These are phyloP conservation scores for Tripterygium wilfordii DNA, from an alignment of 177 flowering plant genomes.

Conservation along the genomic window DNA sequence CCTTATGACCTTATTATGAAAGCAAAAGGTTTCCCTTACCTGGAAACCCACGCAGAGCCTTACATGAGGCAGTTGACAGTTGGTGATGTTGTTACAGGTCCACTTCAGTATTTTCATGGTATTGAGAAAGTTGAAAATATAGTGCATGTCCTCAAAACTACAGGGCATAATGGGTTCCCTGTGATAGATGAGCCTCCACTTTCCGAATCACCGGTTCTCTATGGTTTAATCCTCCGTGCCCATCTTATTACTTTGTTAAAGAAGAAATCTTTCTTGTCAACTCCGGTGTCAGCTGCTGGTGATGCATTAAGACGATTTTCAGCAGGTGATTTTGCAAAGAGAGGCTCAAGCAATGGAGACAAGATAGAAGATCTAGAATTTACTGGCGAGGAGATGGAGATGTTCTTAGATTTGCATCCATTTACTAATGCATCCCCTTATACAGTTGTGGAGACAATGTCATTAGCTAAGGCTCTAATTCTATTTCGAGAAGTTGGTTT, in stretches of 20 bases:
- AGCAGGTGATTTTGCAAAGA: slow-evolving; percentile 71
- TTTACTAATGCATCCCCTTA: slow-evolving; percentile 84
- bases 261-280: slow-evolving; percentile 47
- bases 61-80: slow-evolving; percentile 87
- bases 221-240: slow-evolving; percentile 69
- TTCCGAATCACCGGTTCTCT: slow-evolving; percentile 46
- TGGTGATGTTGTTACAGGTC: slow-evolving; percentile 68
- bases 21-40: slow-evolving; percentile 81
- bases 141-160: slow-evolving; percentile 60
- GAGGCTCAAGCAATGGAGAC: slow-evolving; percentile 50
- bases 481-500: slow-evolving; percentile 87
- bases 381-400: slow-evolving; percentile 80
- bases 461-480: slow-evolving; percentile 76
- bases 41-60: slow-evolving; percentile 81
- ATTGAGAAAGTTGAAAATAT: slow-evolving; percentile 72
- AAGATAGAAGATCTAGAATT: slow-evolving; percentile 58
- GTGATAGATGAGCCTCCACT: slow-evolving; percentile 68
- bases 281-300: slow-evolving; percentile 18
- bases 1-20: slow-evolving; percentile 72
- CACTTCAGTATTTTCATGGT: slow-evolving; percentile 63
- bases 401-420: slow-evolving; percentile 87
- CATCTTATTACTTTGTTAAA: slow-evolving; percentile 67
- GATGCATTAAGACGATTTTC: slow-evolving; percentile 37
- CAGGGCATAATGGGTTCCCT: slow-evolving; percentile 89
- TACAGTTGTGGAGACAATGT: slow-evolving; percentile 92